A percentile compares a stretch with the other conserved stretches of the same genome.
Conservation (phyloP, 345 rosid species). For the Limnanthes douglasii region DNA sequence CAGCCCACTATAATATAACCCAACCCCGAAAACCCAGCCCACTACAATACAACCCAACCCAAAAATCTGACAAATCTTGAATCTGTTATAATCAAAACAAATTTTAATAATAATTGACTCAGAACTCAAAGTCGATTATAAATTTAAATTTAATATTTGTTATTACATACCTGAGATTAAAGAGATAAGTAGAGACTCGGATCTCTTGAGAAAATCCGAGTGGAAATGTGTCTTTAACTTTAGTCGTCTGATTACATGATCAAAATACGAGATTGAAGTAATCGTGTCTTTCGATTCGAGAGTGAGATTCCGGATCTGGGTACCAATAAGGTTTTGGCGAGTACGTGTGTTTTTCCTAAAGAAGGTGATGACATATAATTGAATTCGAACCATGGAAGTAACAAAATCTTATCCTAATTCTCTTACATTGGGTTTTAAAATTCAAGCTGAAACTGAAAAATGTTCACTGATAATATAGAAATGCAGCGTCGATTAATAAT, state of each 20-base stretch:
- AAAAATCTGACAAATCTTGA: conserved; percentile 42
- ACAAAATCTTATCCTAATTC: too few species aligned
- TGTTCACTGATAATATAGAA: too few species aligned
- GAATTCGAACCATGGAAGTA: conserved; percentile 30
- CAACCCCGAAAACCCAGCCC: too few species aligned
- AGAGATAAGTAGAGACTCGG: conserved; percentile 46
- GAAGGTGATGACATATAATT: conserved; percentile 10
- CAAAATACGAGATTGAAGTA: conserved; percentile 69
- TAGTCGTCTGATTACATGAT: conserved; percentile 59
- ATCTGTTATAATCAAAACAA: conserved; percentile 25
- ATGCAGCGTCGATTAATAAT: too few species aligned
- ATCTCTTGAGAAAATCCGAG: conserved; percentile 58
- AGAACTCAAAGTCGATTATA: conserved; percentile 2
- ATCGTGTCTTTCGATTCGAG: conserved; percentile 78
- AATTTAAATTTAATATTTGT: neutral
- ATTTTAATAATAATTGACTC: conserved; percentile 4
- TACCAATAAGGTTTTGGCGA: conserved; percentile 10
- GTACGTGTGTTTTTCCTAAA: conserved; percentile 13
- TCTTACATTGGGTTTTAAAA: too few species aligned
- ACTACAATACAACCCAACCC: too few species aligned
- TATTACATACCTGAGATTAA: conserved; percentile 38
- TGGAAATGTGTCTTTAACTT: conserved; percentile 41
- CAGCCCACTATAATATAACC: too few species aligned
- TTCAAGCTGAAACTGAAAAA: conserved; percentile 27
- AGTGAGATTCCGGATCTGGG: conserved; percentile 36